Evolutionary conservation across 2,329 filamentous ascomycete species (phyloP).

Genomic region (Aspergillus quadricinctus): DNA sequence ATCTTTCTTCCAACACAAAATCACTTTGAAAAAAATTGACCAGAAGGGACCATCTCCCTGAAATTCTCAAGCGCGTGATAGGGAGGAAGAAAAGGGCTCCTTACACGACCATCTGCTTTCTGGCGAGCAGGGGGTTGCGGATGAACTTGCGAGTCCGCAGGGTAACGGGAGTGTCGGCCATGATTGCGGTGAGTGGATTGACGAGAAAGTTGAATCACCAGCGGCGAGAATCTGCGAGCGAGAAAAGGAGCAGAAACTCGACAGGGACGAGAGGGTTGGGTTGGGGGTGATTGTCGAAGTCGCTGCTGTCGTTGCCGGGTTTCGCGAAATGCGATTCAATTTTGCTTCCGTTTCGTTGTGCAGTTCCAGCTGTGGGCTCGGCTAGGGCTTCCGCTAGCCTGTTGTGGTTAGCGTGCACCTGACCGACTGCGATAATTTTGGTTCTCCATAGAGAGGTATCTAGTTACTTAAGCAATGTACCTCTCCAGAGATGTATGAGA

Average conservation of each 20-base stretch:
- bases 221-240: conserved; percentile 23
- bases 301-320: conserved; percentile 26
- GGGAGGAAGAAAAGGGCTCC: conserved; percentile 38
- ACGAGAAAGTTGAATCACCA: conserved; percentile 22
- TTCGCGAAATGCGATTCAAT: conserved; percentile 29
- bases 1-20: neutral
- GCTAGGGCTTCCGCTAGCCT: conserved; percentile 36
- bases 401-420: conserved; percentile 11
- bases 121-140: conserved; percentile 96
- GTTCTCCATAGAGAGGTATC: too few relatives aligned
- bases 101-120: conserved; percentile 99
- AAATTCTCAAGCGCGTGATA: neutral
- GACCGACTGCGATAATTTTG: neutral
- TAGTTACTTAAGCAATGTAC: too few relatives aligned
- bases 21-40: neutral
- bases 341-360: conserved; percentile 30
- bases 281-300: conserved; percentile 27
- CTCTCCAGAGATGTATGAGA: too few relatives aligned
- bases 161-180: conserved; percentile 78
- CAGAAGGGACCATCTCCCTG: neutral
- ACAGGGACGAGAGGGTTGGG: conserved; percentile 23
- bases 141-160: conserved; percentile 99
- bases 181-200: conserved; percentile 57
- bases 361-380: conserved; percentile 36
- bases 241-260: conserved; percentile 8